Conservation (phyloP, 345 rosid species). For the Microthlaspi erraticum region DNA sequence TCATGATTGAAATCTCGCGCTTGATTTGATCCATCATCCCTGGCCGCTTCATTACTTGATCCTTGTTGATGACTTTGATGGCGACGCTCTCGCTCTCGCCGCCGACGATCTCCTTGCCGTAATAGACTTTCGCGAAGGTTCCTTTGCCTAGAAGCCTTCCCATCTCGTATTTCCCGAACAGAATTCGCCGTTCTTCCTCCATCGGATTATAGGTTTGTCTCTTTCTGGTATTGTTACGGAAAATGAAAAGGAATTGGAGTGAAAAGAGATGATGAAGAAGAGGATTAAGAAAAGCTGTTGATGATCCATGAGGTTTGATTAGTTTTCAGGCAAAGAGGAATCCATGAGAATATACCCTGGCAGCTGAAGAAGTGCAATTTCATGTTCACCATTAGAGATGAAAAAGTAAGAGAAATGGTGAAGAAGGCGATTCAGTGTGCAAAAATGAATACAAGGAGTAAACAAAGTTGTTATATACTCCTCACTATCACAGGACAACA, state of each 20-base stretch:
- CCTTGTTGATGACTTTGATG: conserved; percentile 68
- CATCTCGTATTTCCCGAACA: conserved; percentile 75
- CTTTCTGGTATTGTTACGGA: background rate
- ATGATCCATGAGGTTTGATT: conserved; percentile 12
- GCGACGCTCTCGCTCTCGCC: conserved; percentile 58
- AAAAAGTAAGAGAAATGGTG: conserved; percentile 2
- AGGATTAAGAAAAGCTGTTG: conserved; percentile 3
- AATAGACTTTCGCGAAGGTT: conserved; percentile 81
- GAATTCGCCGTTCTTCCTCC: conserved; percentile 58
- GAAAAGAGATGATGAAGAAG: background rate
- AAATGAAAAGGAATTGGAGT: background rate
- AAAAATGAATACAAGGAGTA: background rate
- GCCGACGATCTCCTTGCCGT: conserved; percentile 51
- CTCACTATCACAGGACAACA: background rate
- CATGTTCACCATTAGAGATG: conserved; percentile 8
- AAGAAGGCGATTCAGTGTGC: background rate
- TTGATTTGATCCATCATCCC: conserved; percentile 79
- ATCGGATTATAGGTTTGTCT: conserved; percentile 33
- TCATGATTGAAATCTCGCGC: conserved; percentile 77
- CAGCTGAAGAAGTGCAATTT: conserved; percentile 15
- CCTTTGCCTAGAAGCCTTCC: conserved; percentile 83
- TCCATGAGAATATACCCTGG: background rate
- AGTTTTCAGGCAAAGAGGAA: background rate
- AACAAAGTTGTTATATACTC: conserved; percentile 9
- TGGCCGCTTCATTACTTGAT: conserved; percentile 48